Percentiles rank a stretch among this genome's conserved stretches.
These are phyloP conservation scores for Botrytis galanthina DNA, from an alignment of 2,329 filamentous ascomycete species.

Conservation along the genomic window DNA sequence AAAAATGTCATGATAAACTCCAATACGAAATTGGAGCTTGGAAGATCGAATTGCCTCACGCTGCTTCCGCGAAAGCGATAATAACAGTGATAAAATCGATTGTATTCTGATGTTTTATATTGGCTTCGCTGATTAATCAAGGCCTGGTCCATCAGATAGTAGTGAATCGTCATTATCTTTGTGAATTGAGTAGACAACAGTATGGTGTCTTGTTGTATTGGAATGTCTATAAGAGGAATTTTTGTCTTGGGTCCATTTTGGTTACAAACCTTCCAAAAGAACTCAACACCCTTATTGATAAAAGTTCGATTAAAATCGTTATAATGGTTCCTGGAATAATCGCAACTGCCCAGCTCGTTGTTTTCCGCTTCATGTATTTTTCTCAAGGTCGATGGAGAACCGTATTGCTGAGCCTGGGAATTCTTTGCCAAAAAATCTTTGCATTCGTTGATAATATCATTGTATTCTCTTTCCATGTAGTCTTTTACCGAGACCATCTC, in stretches of 20 bases:
- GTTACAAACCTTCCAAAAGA: not conserved
- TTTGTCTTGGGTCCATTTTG: not conserved
- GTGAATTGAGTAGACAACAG: not conserved
- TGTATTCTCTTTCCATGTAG: conserved; percentile 9
- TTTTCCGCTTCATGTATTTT: not conserved
- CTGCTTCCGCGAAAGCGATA: not conserved
- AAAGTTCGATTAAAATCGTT: not conserved
- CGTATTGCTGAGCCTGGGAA: not conserved
- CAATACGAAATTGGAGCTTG: not conserved
- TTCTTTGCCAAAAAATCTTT: not conserved
- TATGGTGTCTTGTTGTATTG: not conserved
- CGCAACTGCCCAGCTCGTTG: not conserved
- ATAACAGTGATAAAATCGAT: not conserved
- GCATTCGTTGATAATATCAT: not conserved
- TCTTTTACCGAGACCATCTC: not conserved
- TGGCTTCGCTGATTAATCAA: not conserved
- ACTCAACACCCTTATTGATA: not conserved
- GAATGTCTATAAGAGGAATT: not conserved
- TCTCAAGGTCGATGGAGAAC: not conserved
- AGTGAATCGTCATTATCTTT: not conserved
- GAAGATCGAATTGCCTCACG: not conserved
- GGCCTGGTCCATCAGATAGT: not conserved
- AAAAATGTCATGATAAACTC: accelerated
- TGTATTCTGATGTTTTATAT: not conserved
- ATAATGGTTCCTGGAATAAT: not conserved